Conservation (phyloP, 208 protist genomes). For the Histomonas meleagridis region DNA sequence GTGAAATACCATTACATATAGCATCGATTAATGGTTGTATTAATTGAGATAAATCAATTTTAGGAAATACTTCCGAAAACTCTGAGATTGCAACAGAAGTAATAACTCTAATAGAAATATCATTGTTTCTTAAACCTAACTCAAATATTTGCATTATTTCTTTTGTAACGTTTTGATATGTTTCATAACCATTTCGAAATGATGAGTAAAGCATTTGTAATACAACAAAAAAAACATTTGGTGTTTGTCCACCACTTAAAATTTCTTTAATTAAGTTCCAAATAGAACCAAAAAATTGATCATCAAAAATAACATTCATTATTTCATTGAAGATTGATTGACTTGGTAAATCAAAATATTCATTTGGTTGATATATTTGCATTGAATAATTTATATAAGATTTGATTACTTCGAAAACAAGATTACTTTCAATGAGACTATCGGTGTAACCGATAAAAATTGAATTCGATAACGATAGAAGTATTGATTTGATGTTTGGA, state of each 20-base stretch:
- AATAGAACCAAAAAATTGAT: too few relatives aligned
- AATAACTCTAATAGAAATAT: background rate
- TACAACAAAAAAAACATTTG: too few relatives aligned
- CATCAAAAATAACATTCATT: background rate
- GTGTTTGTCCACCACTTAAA: too few relatives aligned
- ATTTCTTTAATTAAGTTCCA: too few relatives aligned
- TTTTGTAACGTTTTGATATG: too few relatives aligned
- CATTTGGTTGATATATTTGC: background rate
- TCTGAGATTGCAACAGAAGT: background rate
- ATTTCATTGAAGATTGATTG: background rate
- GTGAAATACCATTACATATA: background rate
- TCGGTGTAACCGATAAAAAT: background rate
- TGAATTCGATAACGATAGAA: background rate
- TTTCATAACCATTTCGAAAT: too few relatives aligned
- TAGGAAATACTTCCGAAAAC: background rate
- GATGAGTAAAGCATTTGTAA: too few relatives aligned
- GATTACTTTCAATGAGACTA: background rate
- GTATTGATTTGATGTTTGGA: background rate
- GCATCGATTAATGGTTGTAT: background rate
- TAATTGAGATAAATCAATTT: background rate
- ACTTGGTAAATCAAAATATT: background rate
- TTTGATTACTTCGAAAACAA: background rate
- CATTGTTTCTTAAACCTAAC: too few relatives aligned
- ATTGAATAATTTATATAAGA: background rate
- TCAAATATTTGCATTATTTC: too few relatives aligned